phyloP scores from a whole-genome alignment of 441 rosid genomes.

The Adansonia madagascariensis region DNA sequence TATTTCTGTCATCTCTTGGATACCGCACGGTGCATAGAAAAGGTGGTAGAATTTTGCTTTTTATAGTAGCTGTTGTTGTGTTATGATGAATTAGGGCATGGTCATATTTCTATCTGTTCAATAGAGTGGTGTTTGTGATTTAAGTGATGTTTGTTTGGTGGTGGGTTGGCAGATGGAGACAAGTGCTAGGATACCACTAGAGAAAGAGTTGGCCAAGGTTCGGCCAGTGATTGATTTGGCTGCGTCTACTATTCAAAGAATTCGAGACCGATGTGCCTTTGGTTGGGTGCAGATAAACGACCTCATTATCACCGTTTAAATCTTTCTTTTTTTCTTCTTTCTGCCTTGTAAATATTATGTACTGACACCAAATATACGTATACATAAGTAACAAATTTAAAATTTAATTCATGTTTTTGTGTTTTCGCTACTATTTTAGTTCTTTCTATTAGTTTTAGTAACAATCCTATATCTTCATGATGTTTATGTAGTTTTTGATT shows the following conservation, averaged over 20 bases:
- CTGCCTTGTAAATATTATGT: neutral
- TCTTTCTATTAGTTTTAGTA: too few species aligned
- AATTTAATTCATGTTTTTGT: neutral
- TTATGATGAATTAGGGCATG: neutral
- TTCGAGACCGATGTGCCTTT: slow-evolving; percentile 78
- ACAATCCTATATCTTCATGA: too few species aligned
- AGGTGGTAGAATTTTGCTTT: slow-evolving; percentile 46
- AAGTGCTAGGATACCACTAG: slow-evolving; percentile 50
- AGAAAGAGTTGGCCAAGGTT: slow-evolving; percentile 63
- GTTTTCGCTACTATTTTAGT: neutral
- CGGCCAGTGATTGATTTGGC: slow-evolving; percentile 64
- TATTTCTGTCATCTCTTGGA: slow-evolving; percentile 83
- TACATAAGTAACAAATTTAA: neutral
- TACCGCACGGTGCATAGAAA: slow-evolving; percentile 62
- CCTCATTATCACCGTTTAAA: slow-evolving; percentile 46
- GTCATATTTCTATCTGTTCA: neutral
- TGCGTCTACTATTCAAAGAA: slow-evolving; percentile 48
- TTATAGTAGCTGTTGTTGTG: neutral
- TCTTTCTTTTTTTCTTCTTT: neutral
- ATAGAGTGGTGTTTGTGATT: neutral
- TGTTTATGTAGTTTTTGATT: too few species aligned
- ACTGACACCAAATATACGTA: neutral
- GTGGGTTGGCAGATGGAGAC: slow-evolving; percentile 55
- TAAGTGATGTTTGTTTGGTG: neutral
- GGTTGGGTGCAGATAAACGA: slow-evolving; percentile 79